phyloP scores from a whole-genome alignment of 1,139 yeast genomes.

The Yamadazyma jaroonii region DNA sequence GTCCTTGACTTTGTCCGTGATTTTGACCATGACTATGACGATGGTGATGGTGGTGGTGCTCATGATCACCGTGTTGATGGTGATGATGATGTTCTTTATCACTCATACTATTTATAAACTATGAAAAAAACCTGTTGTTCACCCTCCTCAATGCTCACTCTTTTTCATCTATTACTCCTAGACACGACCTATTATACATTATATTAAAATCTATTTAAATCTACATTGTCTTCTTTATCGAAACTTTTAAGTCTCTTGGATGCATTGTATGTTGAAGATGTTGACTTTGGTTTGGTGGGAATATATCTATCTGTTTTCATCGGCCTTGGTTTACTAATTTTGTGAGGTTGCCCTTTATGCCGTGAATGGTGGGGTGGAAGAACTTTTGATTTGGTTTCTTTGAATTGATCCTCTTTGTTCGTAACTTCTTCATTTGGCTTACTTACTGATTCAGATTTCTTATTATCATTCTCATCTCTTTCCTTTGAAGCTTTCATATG shows the following conservation, averaged over 20 bases:
- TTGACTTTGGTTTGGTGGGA: neutral
- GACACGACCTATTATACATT: neutral
- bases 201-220: slow-evolving; percentile 6
- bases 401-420: no score
- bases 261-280: slow-evolving; percentile 4
- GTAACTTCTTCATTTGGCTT: no score
- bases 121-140: neutral
- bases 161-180: neutral
- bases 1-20: neutral
- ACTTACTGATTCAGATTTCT: no score
- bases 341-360: no score
- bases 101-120: slow-evolving; percentile 3
- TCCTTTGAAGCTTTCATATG: neutral
- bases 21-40: slow-evolving; percentile 5
- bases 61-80: slow-evolving; percentile 8
- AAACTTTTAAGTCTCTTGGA: slow-evolving; percentile 5
- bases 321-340: neutral
- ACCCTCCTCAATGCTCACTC: slow-evolving; percentile 1
- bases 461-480: neutral
- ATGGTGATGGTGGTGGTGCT: slow-evolving; percentile 8
- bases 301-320: neutral
- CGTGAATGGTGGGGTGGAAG: slow-evolving; percentile 8
- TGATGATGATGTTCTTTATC: slow-evolving; percentile 9
- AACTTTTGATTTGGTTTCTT: neutral
- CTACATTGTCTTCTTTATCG: neutral